Evolutionary conservation across 2,329 filamentous ascomycete genomes (phyloP).

Genomic region (Dothideomycetes sp.): DNA sequence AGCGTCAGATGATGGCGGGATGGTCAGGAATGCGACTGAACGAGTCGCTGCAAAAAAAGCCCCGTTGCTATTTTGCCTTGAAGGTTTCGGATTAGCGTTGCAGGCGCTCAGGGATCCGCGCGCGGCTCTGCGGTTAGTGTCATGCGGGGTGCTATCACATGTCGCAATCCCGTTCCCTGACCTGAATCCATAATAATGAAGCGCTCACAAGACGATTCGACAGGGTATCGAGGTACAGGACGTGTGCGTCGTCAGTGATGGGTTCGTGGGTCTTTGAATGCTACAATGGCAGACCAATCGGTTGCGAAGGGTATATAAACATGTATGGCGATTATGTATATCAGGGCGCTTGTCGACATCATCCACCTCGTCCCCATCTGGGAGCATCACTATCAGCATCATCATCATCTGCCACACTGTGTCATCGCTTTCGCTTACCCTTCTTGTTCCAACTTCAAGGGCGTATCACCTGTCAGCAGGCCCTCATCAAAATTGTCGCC

Average conservation of each 20-base stretch:
- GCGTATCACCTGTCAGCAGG: slow-evolving; percentile 11
- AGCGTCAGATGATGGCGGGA: background rate
- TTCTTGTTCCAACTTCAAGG: slow-evolving; percentile 13
- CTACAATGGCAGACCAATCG: too few species aligned
- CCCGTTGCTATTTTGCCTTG: background rate
- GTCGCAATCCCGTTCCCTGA: too few species aligned
- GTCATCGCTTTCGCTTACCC: slow-evolving; percentile 10
- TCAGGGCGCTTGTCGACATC: background rate
- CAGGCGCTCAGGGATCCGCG: background rate
- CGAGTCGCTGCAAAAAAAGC: background rate
- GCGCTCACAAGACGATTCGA: too few species aligned
- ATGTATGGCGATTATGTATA: background rate
- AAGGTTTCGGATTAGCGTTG: background rate
- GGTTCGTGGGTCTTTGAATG: too few species aligned
- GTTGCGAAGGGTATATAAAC: too few species aligned
- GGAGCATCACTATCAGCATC: background rate
- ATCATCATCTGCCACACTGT: background rate
- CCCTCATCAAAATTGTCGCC: slow-evolving; percentile 20
- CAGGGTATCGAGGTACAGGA: too few species aligned
- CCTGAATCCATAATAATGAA: too few species aligned
- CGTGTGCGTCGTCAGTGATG: too few species aligned
- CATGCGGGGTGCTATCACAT: background rate
- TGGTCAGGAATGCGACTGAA: background rate
- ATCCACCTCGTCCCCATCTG: slow-evolving; percentile 9
- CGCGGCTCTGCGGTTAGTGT: too few species aligned